Evolutionary conservation across 805 yeast species (phyloP), one percentile per base, ranked within the genome.

Genomic region (Metschnikowia matae): DNA sequence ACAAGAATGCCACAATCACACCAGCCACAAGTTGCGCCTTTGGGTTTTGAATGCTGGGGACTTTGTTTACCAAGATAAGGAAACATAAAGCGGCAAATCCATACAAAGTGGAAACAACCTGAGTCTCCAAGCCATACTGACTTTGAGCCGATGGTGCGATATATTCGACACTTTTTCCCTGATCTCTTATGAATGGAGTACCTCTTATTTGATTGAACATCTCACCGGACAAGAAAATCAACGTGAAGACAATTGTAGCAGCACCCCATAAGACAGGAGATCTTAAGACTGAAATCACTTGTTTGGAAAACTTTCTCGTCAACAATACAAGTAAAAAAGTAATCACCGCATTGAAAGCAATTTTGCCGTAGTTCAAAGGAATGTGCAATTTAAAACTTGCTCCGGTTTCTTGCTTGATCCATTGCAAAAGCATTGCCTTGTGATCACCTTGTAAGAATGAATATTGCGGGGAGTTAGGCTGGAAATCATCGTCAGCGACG

Each of bases 121-220:
- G 97, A 7, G 97, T 89, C 73, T 94, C 99, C 41, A 86, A 82
- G 6, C 89, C 97, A 46, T 80, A 78, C 68, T 94, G 99, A 46
- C 71, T 73, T 62, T 85, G 60, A 4, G 57, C 36, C 14, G 49
- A 35, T 10, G 54, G 46, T 1, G 51, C 48, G 33, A 55, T 48
- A 29, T 55, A 50, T 51, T 55, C 59, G 10, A 49, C 48, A n/a
- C 23, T 23, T 2, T 26, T 33, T 3, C 48, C 54, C 13, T 40
- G 36, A 14, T 55, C 59, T 14, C 40, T 40, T 43, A 57, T 44
- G 35, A 44, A 57, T 50, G 77, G 72, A 77, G 90, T 56, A 52
- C 91, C 53, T 84, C 97, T 82, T 55, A 94, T 94, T 57, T 81
- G 79, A 66, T 89, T 91, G 78, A 83, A 94, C 99, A 94, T 94